A percentile compares a stretch with the other conserved stretches of the same genome.
Conservation (phyloP, 306 rosid species). For the Pachyrhizus erosus region DNA sequence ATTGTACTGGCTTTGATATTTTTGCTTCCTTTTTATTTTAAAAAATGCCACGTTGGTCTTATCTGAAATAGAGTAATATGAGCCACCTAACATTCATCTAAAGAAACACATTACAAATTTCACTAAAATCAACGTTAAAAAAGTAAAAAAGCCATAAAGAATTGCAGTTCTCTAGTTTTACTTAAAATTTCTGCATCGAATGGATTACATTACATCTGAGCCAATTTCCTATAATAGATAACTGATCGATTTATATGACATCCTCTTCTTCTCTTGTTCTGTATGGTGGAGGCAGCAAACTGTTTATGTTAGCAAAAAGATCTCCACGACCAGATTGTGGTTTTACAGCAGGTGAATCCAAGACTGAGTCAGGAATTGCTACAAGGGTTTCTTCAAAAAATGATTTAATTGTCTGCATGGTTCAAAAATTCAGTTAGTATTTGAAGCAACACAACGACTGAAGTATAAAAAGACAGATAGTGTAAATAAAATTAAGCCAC, state of each 20-base stretch:
- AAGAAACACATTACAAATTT: constrained; percentile 4
- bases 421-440: constrained; percentile 43
- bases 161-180: constrained; percentile 5
- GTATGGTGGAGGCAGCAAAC: constrained; percentile 72
- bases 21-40: not conserved
- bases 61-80: not conserved
- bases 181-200: constrained; percentile 10
- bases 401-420: constrained; percentile 76
- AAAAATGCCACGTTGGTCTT: not conserved
- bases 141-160: constrained; percentile 4
- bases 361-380: constrained; percentile 79
- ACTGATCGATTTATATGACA: not conserved
- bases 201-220: constrained; percentile 13
- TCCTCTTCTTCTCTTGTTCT: constrained; percentile 54
- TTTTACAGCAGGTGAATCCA: constrained; percentile 71
- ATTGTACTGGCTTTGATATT: constrained; percentile 1
- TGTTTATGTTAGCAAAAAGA: constrained; percentile 65
- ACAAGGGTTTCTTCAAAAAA: constrained; percentile 86
- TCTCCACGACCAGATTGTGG: constrained; percentile 58
- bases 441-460: constrained; percentile 35
- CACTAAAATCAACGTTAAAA: constrained; percentile 20
- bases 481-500: not conserved
- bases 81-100: constrained; percentile 34
- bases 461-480: constrained; percentile 12
- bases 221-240: constrained; percentile 13